A percentile compares a stretch with the other conserved stretches of the same genome.
Conservation (phyloP, 176 grass and related monocot genomes). For the Musa beccarii region DNA sequence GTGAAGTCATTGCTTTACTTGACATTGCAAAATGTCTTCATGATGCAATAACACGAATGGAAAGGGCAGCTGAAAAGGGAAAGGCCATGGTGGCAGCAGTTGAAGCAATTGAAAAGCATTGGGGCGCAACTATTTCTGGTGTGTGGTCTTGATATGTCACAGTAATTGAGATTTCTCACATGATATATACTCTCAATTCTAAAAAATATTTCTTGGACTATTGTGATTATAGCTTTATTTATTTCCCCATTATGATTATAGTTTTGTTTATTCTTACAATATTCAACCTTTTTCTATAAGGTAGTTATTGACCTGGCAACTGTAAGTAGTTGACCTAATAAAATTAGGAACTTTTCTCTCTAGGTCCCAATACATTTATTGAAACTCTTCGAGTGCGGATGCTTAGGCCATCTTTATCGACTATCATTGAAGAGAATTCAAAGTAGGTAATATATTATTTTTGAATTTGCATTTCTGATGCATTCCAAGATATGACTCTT, state of each 20-base stretch:
- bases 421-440: constrained; percentile 93
- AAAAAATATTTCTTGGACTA: neutral
- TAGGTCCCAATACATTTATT: constrained; percentile 94
- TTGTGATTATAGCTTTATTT: constrained; percentile 6
- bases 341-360: constrained; percentile 15
- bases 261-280: neutral
- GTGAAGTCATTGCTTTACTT: constrained; percentile 87
- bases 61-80: constrained; percentile 97
- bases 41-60: constrained; percentile 95
- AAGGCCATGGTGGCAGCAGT: constrained; percentile 92
- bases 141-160: neutral
- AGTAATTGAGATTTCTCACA: neutral
- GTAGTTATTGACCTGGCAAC: neutral
- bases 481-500: neutral
- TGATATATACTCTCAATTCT: neutral
- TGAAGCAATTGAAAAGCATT: constrained; percentile 91
- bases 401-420: constrained; percentile 80
- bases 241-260: neutral
- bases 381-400: constrained; percentile 85
- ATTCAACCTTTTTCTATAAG: no score
- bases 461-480: constrained; percentile 22
- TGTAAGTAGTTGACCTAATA: neutral
- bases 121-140: constrained; percentile 77
- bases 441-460: constrained; percentile 94
- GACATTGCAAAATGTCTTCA: constrained; percentile 99